Conservation (phyloP, 2,329 filamentous ascomycete genomes). For the Pestalotiopsis sp. region DNA sequence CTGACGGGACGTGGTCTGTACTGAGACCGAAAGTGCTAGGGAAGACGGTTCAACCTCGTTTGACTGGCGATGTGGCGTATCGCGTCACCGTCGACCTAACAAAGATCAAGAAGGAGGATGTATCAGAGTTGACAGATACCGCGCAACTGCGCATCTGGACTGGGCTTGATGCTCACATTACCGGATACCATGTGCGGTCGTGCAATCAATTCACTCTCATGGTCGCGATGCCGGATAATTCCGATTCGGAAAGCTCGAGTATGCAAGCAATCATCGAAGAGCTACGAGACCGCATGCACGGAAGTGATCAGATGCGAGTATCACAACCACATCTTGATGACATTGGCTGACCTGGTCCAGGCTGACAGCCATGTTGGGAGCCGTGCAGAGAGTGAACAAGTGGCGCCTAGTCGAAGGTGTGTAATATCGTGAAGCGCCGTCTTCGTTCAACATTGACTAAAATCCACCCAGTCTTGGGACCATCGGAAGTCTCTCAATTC, state of each 20-base stretch:
- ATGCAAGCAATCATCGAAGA: not conserved
- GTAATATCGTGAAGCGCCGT: not conserved
- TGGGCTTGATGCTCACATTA: not conserved
- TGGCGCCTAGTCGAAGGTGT: not conserved
- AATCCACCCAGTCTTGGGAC: too few species aligned
- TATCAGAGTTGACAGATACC: not conserved
- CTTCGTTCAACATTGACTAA: not conserved
- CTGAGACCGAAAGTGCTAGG: not conserved
- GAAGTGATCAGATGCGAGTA: not conserved
- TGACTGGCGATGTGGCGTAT: not conserved
- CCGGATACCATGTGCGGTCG: not conserved
- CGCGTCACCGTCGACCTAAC: not conserved
- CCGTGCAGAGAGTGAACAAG: not conserved
- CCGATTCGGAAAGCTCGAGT: not conserved
- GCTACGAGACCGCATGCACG: not conserved
- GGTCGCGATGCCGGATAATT: not conserved
- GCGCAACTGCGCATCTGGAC: not conserved
- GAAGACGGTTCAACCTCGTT: not conserved
- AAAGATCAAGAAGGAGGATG: not conserved
- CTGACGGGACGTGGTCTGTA: conserved; percentile 4
- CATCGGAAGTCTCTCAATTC: too few species aligned
- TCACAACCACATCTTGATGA: not conserved
- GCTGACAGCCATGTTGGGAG: not conserved
- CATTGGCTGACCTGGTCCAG: not conserved
- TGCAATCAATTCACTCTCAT: not conserved